Evolutionary conservation across 2,329 filamentous ascomycete species (phyloP), one percentile per base, ranked within the genome.

Genomic region (Trichophyton equinum): DNA sequence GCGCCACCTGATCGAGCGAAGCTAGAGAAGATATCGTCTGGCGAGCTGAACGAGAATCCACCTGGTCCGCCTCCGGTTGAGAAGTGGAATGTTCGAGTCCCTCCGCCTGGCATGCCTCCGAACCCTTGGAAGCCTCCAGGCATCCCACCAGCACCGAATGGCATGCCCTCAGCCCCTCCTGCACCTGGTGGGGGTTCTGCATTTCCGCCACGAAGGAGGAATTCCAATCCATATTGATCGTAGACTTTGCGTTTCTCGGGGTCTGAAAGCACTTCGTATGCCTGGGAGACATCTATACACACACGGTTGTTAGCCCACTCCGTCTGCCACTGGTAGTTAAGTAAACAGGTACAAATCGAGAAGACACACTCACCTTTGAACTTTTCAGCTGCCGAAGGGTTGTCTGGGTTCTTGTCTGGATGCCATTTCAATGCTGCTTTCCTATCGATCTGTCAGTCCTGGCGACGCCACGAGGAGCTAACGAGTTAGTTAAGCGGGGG

Each of bases 341-440:
- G 25, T 58, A 58, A 47, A 49, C 25, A 4, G 6, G 11, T 5
- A 5, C 11, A 27, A 5, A 30, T 11, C 11, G 11, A n/a, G 49
- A 13, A 22, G 22, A 56, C 53, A 49, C 18, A 56, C 74, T 64
- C 74, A 81, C 81, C 81, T 78, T 99, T 99, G 81, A 99, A 99
- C 76, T 92, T 96, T 73, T 97, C 94, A 63, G 84, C 80, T 7
- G 92, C 89, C 59, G 84, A 78, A 33, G 91, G 85, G 68, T 92
- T 91, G 76, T 95, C 86, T 75, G 91, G 91, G 81, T 97, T 99
- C 81, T 97, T 99, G 80, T 99, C 94, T 5, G 94, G 94, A 72
- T 99, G 94, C 77, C 85, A 91, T 77, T 91, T 95, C 72, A 97
- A 77, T 60, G 92, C 92, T 61, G 86, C 82, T 81, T 96, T 96